Base-by-base conservation (phyloP, 352 stramenopile species). In the Phytopythium chamaehyphon region DNA sequence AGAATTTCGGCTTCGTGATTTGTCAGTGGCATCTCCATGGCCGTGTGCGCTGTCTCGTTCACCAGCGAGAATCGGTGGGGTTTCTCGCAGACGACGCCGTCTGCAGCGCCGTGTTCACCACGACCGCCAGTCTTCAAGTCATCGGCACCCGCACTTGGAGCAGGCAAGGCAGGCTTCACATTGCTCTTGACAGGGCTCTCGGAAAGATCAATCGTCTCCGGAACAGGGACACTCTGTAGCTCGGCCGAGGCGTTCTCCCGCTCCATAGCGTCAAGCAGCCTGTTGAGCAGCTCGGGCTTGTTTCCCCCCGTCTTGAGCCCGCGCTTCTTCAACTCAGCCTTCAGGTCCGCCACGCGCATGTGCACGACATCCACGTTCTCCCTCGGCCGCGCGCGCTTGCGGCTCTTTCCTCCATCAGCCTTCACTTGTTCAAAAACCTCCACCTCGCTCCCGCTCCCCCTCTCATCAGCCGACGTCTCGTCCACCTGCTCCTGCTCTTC, bases 301-400 rank as follows among this genome's bases (percentile, higher is more conserved):
- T 80, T 37, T 12, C 82, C 82, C 19, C 51, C 70, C 2, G 69
- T 60, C 11, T 66, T 71, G 14, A 90, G 59, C 1, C 79, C 79
- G 19, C 79, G 65, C 48, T 74, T 79, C 51, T 78, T 86, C 24
- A 92, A 47, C 40, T 88, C 78, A 0, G 44, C 59, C 16, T 78
- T 69, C 19, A 92, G 54, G 10, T 92, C 62, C n/a, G 67, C 61
- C 10, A 92, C 82, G 49, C 57, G 67, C 6, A 69, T 69, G 59
- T 58, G 62, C 5, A 48, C 55, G 40, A 52, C 45, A 47, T 71
- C 46, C 24, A 4, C 18, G 6, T 55, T 28, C 5, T 53, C 56
- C 2, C 15, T 19, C 18, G 57, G 59, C 21, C 71, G 76, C 19
- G 53, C 76, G 36, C 66, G 64, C 40, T 70, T 88, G 23, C 82